Conservation (phyloP, 1,284 basidiomycete species). For the Sanghuangporus baumii region DNA sequence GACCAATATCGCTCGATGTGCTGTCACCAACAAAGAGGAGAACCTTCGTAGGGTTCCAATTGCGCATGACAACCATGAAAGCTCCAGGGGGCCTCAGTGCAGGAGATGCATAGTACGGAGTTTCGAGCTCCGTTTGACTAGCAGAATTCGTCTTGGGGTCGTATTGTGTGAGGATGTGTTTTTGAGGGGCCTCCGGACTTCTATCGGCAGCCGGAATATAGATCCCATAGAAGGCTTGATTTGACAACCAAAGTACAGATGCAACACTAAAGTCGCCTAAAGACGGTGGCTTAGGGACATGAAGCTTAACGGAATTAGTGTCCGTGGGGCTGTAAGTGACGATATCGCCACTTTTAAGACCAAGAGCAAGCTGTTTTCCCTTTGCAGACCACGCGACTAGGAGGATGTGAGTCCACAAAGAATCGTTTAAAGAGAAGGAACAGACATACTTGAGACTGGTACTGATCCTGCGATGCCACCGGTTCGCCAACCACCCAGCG, state of each 20-base stretch:
- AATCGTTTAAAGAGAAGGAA: constrained; percentile 6
- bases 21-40: constrained; percentile 69
- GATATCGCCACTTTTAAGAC: constrained; percentile 66
- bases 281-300: constrained; percentile 50
- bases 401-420: constrained; percentile 15
- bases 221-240: constrained; percentile 64
- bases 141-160: constrained; percentile 52
- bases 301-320: constrained; percentile 48
- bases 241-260: constrained; percentile 67
- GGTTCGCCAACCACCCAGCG: constrained; percentile 59
- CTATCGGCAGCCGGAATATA: constrained; percentile 47
- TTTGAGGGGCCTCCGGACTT: constrained; percentile 42
- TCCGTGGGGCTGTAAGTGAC: constrained; percentile 62
- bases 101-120: constrained; percentile 50
- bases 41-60: constrained; percentile 60
- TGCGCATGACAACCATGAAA: constrained; percentile 50
- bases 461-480: constrained; percentile 41
- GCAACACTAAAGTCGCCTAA: constrained; percentile 45
- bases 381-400: constrained; percentile 81
- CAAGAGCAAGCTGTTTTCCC: constrained; percentile 80
- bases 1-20: constrained; percentile 71
- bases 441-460: constrained; percentile 51
- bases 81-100: constrained; percentile 48
- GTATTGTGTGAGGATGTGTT: constrained; percentile 57
- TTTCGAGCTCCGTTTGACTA: constrained; percentile 42